These are phyloP conservation scores for Mortierella sp. DNA, from an alignment of 371 early-diverging fungal genomes.

Conservation along the genomic window DNA sequence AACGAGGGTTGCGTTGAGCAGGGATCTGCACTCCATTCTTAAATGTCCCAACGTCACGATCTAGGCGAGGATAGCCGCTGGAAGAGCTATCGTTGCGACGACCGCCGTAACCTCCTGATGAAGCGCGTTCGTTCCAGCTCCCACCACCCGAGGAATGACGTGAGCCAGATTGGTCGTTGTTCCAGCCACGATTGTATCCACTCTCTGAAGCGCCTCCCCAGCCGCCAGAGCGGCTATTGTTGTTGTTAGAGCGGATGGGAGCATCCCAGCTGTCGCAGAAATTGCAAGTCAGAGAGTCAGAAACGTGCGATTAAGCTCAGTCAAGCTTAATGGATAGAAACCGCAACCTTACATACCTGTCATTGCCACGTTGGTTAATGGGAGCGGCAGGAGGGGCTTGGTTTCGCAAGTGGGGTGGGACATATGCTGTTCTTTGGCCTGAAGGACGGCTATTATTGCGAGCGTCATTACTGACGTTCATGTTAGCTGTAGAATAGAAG, in stretches of 20 bases:
- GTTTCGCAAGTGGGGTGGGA: conserved; percentile 71
- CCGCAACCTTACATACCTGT: conserved; percentile 27
- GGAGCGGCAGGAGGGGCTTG: conserved; percentile 26
- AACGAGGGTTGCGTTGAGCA: conserved; percentile 77
- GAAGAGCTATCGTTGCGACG: conserved; percentile 66
- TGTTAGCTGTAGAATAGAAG: conserved; percentile 65
- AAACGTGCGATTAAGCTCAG: not conserved
- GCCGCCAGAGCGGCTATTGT: conserved; percentile 16
- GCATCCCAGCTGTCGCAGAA: conserved; percentile 39
- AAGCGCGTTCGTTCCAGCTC: conserved; percentile 57
- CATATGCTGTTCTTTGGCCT: conserved; percentile 57
- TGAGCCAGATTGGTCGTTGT: conserved; percentile 29
- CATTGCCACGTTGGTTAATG: conserved; percentile 19
- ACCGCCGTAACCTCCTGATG: conserved; percentile 61
- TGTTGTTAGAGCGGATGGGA: conserved; percentile 27
- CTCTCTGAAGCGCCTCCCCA: conserved; percentile 57
- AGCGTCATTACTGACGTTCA: conserved; percentile 66
- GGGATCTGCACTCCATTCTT: conserved; percentile 81
- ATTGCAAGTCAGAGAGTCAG: not conserved
- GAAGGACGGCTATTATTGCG: conserved; percentile 41
- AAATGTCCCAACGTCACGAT: conserved; percentile 74
- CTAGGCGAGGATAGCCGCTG: conserved; percentile 52
- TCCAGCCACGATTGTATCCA: conserved; percentile 56
- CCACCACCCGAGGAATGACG: conserved; percentile 27
- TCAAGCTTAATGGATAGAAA: not conserved